Percentiles rank a stretch among this genome's conserved stretches.
Conservation (phyloP, 352 stramenopile species). For the Globisporangium carolinianum region DNA sequence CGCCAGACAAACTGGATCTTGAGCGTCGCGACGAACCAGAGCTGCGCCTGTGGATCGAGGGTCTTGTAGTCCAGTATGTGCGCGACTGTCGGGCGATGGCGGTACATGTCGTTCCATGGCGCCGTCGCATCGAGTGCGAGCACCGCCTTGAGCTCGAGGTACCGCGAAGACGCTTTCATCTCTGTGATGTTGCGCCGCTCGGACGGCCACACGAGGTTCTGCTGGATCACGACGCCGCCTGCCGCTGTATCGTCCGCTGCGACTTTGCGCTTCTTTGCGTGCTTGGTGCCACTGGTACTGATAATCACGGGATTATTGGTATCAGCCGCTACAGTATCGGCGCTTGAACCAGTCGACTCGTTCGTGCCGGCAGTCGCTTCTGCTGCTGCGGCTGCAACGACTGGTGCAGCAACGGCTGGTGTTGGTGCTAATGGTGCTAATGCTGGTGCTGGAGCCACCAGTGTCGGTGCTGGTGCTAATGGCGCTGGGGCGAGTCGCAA, state of each 20-base stretch:
- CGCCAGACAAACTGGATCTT: constrained; percentile 37
- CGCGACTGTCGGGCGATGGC: constrained; percentile 19
- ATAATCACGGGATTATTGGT: background rate
- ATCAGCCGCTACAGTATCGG: too few relatives aligned
- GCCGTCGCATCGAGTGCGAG: constrained; percentile 17
- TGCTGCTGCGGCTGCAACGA: too few relatives aligned
- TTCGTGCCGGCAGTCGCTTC: too few relatives aligned
- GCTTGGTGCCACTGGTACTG: background rate
- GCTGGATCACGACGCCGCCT: constrained; percentile 20
- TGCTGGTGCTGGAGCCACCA: too few relatives aligned
- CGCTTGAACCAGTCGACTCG: too few relatives aligned
- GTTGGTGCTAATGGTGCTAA: too few relatives aligned
- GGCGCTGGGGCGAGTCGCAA: background rate
- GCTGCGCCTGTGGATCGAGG: constrained; percentile 17
- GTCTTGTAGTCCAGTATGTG: constrained; percentile 21
- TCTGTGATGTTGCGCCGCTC: constrained; percentile 34
- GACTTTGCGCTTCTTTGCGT: constrained; percentile 11
- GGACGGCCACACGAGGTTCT: constrained; percentile 29
- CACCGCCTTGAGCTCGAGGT: constrained; percentile 19
- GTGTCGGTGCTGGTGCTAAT: background rate
- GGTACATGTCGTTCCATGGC: constrained; percentile 39
- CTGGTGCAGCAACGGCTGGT: too few relatives aligned
- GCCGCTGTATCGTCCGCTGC: background rate
- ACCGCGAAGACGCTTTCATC: constrained; percentile 31
- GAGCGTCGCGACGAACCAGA: constrained; percentile 27